Conservation (phyloP, 1,284 basidiomycete genomes). For the Ceratobasidium sp. region DNA sequence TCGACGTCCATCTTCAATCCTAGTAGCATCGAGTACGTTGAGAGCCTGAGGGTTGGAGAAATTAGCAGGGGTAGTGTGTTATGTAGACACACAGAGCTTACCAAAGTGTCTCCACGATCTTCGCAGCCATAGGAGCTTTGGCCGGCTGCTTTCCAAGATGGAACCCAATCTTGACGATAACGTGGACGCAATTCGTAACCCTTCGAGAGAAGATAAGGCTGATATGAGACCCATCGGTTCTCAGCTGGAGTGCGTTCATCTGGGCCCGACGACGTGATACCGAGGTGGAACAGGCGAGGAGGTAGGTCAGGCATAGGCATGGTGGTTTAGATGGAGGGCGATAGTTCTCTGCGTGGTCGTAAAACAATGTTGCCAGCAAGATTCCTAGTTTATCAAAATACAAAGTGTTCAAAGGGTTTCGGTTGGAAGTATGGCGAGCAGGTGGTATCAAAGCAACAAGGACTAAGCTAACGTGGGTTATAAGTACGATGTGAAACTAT, state of each 20-base stretch:
- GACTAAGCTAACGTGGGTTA: background rate
- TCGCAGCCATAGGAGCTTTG: background rate
- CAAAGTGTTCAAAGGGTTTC: background rate
- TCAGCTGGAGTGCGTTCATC: constrained; percentile 19
- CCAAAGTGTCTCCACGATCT: constrained; percentile 12
- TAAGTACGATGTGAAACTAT: background rate
- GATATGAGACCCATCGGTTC: constrained; percentile 32
- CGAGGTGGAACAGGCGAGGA: background rate
- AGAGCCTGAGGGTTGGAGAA: background rate
- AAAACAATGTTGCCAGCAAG: background rate
- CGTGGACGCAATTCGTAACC: constrained; percentile 29
- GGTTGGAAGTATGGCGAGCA: background rate
- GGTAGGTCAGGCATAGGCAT: constrained; percentile 5
- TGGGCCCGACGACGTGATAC: constrained; percentile 22
- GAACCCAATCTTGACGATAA: constrained; percentile 25
- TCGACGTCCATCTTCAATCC: constrained; percentile 3
- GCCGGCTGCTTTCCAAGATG: constrained; percentile 8
- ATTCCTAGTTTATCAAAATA: background rate
- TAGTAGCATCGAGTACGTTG: constrained; percentile 19
- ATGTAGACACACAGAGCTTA: background rate
- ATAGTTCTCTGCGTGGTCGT: too few relatives aligned
- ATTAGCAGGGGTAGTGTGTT: background rate
- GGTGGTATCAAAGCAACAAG: background rate
- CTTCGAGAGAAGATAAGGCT: constrained; percentile 36
- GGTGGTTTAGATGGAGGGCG: background rate